These are phyloP conservation scores for Citrus cavaleriei DNA, from an alignment of 345 rosid genomes.

Conservation along the genomic window DNA sequence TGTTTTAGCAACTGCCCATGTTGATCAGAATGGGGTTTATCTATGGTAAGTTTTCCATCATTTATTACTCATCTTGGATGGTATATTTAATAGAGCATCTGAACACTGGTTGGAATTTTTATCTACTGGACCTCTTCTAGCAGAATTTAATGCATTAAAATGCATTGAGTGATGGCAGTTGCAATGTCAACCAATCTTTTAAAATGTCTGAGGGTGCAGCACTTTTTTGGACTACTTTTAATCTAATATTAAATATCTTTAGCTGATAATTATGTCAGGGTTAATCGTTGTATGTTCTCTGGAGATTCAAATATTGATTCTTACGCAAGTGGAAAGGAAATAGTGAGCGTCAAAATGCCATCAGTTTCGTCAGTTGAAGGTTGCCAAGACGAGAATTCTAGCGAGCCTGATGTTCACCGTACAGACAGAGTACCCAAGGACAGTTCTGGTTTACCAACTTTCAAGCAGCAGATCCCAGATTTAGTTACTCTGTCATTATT, in stretches of 20 bases:
- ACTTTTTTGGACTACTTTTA: not conserved
- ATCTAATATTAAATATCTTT: not conserved
- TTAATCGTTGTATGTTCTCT: conserved; percentile 77
- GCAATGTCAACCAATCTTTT: not conserved
- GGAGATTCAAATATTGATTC: conserved; percentile 60
- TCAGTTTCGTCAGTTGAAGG: conserved; percentile 59
- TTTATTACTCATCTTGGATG: not conserved
- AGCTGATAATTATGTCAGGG: conserved; percentile 40
- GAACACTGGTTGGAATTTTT: not conserved
- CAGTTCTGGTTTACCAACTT: conserved; percentile 29
- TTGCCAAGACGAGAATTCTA: conserved; percentile 47
- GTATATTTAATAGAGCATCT: not conserved
- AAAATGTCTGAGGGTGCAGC: not conserved
- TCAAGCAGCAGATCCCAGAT: conserved; percentile 67
- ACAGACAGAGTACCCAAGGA: conserved; percentile 22
- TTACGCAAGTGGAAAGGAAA: conserved; percentile 75
- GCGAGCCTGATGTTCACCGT: conserved; percentile 30
- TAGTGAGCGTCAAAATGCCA: conserved; percentile 73
- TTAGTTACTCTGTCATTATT: conserved; percentile 85
- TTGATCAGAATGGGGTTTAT: conserved; percentile 88
- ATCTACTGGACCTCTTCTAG: not conserved
- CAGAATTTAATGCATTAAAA: not conserved
- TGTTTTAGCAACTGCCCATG: conserved; percentile 85
- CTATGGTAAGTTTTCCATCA: conserved; percentile 56
- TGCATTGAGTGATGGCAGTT: not conserved